phyloP scores from a whole-genome alignment of 495 filamentous ascomycete genomes.

The Chaetomium cochliodes region DNA sequence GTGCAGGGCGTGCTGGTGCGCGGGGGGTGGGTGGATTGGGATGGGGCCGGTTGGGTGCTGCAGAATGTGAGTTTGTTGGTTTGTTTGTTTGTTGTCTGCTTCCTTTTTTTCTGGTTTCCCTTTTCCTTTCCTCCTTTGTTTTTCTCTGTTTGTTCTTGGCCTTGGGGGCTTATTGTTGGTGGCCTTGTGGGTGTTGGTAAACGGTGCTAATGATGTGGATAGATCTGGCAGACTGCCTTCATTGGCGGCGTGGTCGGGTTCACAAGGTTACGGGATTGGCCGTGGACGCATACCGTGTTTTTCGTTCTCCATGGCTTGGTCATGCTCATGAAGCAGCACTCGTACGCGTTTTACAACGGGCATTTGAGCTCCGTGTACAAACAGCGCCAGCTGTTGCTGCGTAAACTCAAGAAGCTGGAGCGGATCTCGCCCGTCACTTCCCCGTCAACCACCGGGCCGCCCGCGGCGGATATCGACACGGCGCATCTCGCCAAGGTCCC shows the following conservation, averaged over 20 bases:
- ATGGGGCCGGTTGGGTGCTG: conserved; percentile 62
- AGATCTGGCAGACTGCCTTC: conserved; percentile 60
- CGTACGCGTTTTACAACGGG: conserved; percentile 73
- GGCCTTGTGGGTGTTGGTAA: not conserved
- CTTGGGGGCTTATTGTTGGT: no score
- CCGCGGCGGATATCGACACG: conserved; percentile 38
- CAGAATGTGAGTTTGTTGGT: conserved; percentile 51
- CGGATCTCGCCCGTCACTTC: conserved; percentile 35
- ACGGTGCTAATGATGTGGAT: not conserved
- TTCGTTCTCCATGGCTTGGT: conserved; percentile 68
- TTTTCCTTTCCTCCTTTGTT: not conserved
- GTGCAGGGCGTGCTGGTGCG: conserved; percentile 58
- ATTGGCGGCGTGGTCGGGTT: conserved; percentile 58
- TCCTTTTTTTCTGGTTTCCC: not conserved
- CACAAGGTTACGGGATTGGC: conserved; percentile 66
- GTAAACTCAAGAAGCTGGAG: conserved; percentile 41
- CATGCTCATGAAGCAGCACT: conserved; percentile 79
- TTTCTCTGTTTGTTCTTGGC: no score
- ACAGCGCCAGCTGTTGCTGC: conserved; percentile 39
- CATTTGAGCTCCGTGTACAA: conserved; percentile 62
- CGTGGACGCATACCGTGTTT: conserved; percentile 70
- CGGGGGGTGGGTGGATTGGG: conserved; percentile 61
- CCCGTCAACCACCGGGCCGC: conserved; percentile 38
- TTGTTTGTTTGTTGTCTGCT: not conserved
- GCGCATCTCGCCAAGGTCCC: conserved; percentile 42